Evolutionary conservation across 1,284 basidiomycete genomes (phyloP), one percentile per base, ranked within the genome.

Genomic region (Puccinia triticina): DNA sequence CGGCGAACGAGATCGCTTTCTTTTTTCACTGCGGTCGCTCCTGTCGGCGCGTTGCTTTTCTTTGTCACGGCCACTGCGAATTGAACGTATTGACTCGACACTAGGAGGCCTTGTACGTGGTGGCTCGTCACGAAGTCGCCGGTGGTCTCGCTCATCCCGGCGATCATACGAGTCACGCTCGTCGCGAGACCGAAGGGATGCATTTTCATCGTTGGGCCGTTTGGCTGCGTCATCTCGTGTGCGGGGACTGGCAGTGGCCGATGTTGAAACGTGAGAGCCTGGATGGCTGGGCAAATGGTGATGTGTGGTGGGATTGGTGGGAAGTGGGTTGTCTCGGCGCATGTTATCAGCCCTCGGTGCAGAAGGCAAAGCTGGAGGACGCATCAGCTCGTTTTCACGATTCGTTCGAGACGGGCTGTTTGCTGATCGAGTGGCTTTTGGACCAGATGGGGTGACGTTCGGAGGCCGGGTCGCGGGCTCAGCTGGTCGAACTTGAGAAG

Each of bases 61-160:
- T 59, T 71, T 37, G 29, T 74, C 75, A 29, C 84, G 40, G 48
- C 64, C 82, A 43, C 76, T 48, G 23, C 59, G 71, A 34, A 69
- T 75, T 67, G 67, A 83, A 40, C 55, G 72, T 57, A 83, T 67
- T 18, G 84, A 83, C 74, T 84, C 84, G 37, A 82, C 83, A 67
- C 84, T 84, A 37, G 69, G 82, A 2, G 83, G 83, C 50, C 77
- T 64, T 8, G 83, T 83, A 16, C 84, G 83, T 16, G 83, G 83
- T 55, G 79, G 77, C 23, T 84, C 83, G 18, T 89, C 85, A 85
- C 89, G 87, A 75, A 89, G 88, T 82, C 84, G 53, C 80, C 69
- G 26, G 84, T 87, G 40, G 48, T 83, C 55, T 72, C 55, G 73
- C 79, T 50, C 66, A 34, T 81, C 77, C 53, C 77, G 48, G 48